Percentiles rank a stretch among this genome's conserved stretches.
phyloP scores from a whole-genome alignment of 345 rosid genomes.

The Acer negundo region DNA sequence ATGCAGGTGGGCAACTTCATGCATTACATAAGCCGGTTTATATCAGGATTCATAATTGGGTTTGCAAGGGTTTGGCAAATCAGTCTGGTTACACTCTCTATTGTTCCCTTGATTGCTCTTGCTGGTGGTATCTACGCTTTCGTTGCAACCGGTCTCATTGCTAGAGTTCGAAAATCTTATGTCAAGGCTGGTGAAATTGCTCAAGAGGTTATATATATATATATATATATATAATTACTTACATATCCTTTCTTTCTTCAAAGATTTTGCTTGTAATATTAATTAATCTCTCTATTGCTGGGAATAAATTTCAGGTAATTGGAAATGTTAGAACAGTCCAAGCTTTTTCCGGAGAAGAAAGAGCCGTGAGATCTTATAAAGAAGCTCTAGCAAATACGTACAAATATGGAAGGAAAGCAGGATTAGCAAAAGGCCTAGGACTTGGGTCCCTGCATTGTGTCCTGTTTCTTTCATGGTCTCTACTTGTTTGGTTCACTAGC shows the following conservation, averaged over 20 bases:
- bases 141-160: conserved; percentile 79
- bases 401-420: conserved; percentile 77
- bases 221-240: too few relatives aligned
- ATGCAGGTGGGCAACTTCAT: conserved; percentile 90
- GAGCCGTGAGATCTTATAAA: conserved; percentile 67
- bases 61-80: conserved; percentile 92
- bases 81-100: conserved; percentile 87
- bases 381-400: conserved; percentile 76
- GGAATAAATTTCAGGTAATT: conserved; percentile 56
- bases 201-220: conserved; percentile 62
- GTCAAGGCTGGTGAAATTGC: conserved; percentile 96
- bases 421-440: conserved; percentile 90
- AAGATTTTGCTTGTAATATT: too few relatives aligned
- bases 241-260: too few relatives aligned
- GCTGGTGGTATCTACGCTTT: conserved; percentile 93
- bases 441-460: conserved; percentile 83
- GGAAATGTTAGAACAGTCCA: conserved; percentile 97
- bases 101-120: conserved; percentile 89
- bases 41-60: conserved; percentile 87
- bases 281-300: too few relatives aligned
- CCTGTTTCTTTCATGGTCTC: conserved; percentile 89
- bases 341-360: conserved; percentile 94
- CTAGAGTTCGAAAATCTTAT: conserved; percentile 76
- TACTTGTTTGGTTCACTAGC: conserved; percentile 96
- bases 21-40: conserved; percentile 89